A percentile compares a stretch with the other conserved stretches of the same genome.
phyloP scores from a whole-genome alignment of 345 rosid genomes.

The Hirschfeldia incana region DNA sequence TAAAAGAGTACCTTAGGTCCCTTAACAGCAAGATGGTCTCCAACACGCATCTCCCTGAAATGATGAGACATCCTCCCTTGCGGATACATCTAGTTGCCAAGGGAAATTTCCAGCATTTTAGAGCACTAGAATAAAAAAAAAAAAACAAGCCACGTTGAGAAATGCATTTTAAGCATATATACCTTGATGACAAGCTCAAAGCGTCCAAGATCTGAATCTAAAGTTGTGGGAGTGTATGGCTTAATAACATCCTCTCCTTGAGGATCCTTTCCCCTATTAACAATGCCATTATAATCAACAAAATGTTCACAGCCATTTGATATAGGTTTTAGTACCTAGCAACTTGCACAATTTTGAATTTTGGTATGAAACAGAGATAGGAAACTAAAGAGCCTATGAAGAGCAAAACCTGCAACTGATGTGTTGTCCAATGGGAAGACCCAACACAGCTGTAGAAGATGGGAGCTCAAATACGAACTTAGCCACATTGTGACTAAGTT shows the following conservation, averaged over 20 bases:
- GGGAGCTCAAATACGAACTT: conserved; percentile 85
- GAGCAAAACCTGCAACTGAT: conserved; percentile 82
- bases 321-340: too few relatives aligned
- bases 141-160: neutral
- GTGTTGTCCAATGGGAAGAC: conserved; percentile 97
- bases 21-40: conserved; percentile 81
- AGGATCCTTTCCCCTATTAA: conserved; percentile 78
- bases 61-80: conserved; percentile 99
- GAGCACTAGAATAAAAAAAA: neutral
- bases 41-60: conserved; percentile 89
- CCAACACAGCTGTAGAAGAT: conserved; percentile 72
- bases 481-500: conserved; percentile 96
- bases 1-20: conserved; percentile 81
- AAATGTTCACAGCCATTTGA: too few relatives aligned
- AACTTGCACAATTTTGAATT: too few relatives aligned
- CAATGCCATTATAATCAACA: neutral
- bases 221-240: conserved; percentile 91
- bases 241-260: conserved; percentile 85
- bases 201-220: conserved; percentile 87
- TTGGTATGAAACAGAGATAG: too few relatives aligned
- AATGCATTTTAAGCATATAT: neutral
- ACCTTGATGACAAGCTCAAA: conserved; percentile 94
- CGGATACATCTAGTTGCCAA: conserved; percentile 77
- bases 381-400: neutral
- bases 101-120: conserved; percentile 5